Base-by-base conservation (phyloP, 192 early-diverging fungal species). In the Coemansia sp. region DNA sequence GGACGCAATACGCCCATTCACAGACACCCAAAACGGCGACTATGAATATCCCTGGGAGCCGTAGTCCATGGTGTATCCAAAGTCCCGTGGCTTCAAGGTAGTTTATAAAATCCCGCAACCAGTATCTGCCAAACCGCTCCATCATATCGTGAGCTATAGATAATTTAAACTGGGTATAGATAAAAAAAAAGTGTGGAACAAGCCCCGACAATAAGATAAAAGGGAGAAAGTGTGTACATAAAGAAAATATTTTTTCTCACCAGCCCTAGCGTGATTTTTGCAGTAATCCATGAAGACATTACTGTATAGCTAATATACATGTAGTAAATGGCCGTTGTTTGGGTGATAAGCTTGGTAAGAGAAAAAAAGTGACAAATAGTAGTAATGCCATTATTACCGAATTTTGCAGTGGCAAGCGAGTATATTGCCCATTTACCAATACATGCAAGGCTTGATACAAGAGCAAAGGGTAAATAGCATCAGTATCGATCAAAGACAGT, bases 1-100 rank as follows among this genome's bases (percentile, higher is more conserved):
- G 29, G 5, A 77, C 34, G 49, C 80, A 82, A 66, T 77, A 82
- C 22, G 63, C 66, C 3, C 62, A 43, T 42, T 82, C 80, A 52
- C 74, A 82, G 46, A 73, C 60, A 1, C 72, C 71, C 5, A 82
- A 55, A 12, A 63, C 43, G 0, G 66, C 27, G 7, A 76, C 76
- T 20, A 69, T 47, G 3, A 72, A 16, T 8, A 82, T 27, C 1
- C 72, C 76, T 11, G 80, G 80, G 27, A 82, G 63, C 60, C 63
- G 38, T 15, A 77, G 67, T 10, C 66, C 52, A 6, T 51, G 72
- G 43, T 74, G 52, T 27, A 71, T 16, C n/a, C 40, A 24, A 18
- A 82, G 75, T 12, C 68, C 63, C 29, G 63, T 16, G 34, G 11
- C 31, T 47, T 82, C 75, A 33, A 59, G 55, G 6, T 22, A 33